phyloP scores from a whole-genome alignment of 139 green algal species.

The Micractinium sp. region DNA sequence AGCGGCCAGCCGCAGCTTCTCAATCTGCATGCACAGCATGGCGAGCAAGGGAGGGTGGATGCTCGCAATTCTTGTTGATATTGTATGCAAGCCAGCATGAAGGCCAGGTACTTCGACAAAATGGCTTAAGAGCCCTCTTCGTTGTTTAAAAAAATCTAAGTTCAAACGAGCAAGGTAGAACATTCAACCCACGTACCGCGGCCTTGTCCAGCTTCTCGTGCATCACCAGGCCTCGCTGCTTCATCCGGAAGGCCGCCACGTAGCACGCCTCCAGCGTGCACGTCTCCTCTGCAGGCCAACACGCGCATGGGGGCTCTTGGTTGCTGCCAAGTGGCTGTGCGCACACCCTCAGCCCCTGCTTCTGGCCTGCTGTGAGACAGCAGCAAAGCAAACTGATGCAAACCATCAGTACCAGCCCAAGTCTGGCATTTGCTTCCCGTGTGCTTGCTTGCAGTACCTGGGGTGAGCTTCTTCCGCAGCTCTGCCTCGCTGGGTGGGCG shows the following conservation, averaged over 20 bases:
- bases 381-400: not conserved
- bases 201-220: conserved; percentile 39
- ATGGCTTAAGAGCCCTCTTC: too few relatives aligned
- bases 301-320: not conserved
- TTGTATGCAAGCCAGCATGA: too few relatives aligned
- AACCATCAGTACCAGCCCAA: not conserved
- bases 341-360: not conserved
- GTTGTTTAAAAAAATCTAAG: too few relatives aligned
- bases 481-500: conserved; percentile 47
- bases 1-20: conserved; percentile 57
- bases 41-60: too few relatives aligned
- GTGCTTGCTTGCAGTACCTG: too few relatives aligned
- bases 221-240: conserved; percentile 20
- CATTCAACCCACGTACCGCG: conserved; percentile 5
- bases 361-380: not conserved
- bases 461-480: conserved; percentile 42
- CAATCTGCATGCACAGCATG: conserved; percentile 11
- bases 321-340: not conserved
- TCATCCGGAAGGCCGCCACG: conserved; percentile 39
- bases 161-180: not conserved
- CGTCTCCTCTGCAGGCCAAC: conserved; percentile 20
- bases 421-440: not conserved
- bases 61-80: too few relatives aligned
- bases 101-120: too few relatives aligned
- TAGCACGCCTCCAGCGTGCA: conserved; percentile 31